These are phyloP conservation scores for Ophiostoma sp. DNA, from an alignment of 2,329 filamentous ascomycete species.

Conservation along the genomic window DNA sequence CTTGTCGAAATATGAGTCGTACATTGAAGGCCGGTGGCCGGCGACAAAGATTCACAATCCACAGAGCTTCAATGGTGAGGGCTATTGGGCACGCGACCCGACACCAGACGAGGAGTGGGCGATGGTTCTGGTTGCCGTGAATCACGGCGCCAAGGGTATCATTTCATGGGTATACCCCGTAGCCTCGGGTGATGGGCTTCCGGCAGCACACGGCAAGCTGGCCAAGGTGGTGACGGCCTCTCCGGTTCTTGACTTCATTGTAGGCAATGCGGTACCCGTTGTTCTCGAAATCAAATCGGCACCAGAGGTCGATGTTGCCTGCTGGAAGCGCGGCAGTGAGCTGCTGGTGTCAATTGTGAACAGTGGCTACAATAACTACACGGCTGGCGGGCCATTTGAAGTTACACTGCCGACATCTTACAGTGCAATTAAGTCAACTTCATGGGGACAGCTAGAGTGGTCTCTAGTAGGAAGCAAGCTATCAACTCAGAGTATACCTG, in stretches of 20 bases:
- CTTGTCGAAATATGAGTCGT: conserved; percentile 37
- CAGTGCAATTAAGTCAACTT: not conserved
- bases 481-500: conserved; percentile 31
- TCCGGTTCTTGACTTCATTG: conserved; percentile 40
- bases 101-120: conserved; percentile 40
- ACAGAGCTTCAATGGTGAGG: conserved; percentile 45
- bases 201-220: conserved; percentile 38
- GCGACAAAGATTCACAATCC: conserved; percentile 43
- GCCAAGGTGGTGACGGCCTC: conserved; percentile 36
- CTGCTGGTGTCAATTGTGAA: conserved; percentile 40
- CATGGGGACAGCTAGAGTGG: conserved; percentile 32
- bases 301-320: conserved; percentile 35
- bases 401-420: not conserved
- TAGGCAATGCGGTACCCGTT: conserved; percentile 32
- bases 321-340: conserved; percentile 32
- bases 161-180: conserved; percentile 45
- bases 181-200: conserved; percentile 32
- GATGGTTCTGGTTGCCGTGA: conserved; percentile 43
- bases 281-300: conserved; percentile 26
- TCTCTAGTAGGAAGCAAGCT: conserved; percentile 29
- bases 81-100: conserved; percentile 45
- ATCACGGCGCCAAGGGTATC: conserved; percentile 42
- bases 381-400: not conserved
- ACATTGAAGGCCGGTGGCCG: conserved; percentile 39
- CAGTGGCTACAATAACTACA: conserved; percentile 28